Base-by-base conservation (phyloP, 2,329 filamentous ascomycete species). In the Capronia coronata region DNA sequence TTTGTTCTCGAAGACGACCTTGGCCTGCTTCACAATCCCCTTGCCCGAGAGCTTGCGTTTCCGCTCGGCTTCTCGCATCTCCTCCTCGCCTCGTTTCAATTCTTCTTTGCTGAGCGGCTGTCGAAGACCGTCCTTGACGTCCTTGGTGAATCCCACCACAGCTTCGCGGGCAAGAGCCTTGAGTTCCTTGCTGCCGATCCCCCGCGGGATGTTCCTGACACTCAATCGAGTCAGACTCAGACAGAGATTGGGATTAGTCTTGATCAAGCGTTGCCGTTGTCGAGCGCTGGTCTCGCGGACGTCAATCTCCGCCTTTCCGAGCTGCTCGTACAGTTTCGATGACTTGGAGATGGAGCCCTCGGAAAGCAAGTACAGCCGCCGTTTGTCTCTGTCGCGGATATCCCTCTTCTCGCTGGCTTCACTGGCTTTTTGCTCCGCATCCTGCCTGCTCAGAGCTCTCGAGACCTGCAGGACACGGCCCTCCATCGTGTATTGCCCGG, bases 71-170 rank as follows among this genome's bases (percentile, higher is more conserved):
- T 87, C 82, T 60, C 79, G 82, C 74, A 90, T 90, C 42, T 86
- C 83, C 25, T 86, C 83, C 9, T 86, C 85, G 43, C 87, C 89
- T 34, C 93, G 82, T 13, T 79, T 73, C 46, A 87, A 77, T 66
- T 98, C 94, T 62, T 98, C 93, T 63, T 86, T 89, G n/a, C 87
- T 93, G 2, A 98, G 75, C 16, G 83, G 84, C 56, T 84, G 72
- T 22, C 93, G 84, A 29, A 76, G 76, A 11, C 87, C 87, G 22
- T 75, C 76, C 65, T 90, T 94, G 58, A 91, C 88, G 62, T 98
- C 93, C 54, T 77, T 85, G 34, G 93, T 90, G 63, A 98, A 98
- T 1, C 88, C 90, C 42, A 97, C 93, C 10, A 96, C 80, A n/a
- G 87, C 93, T 66, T 93, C 80, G 57, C 93, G 82, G 9, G 93